These are phyloP conservation scores for Ophiosphaerella korrae DNA, from an alignment of 2,329 filamentous ascomycete genomes.

Conservation along the genomic window DNA sequence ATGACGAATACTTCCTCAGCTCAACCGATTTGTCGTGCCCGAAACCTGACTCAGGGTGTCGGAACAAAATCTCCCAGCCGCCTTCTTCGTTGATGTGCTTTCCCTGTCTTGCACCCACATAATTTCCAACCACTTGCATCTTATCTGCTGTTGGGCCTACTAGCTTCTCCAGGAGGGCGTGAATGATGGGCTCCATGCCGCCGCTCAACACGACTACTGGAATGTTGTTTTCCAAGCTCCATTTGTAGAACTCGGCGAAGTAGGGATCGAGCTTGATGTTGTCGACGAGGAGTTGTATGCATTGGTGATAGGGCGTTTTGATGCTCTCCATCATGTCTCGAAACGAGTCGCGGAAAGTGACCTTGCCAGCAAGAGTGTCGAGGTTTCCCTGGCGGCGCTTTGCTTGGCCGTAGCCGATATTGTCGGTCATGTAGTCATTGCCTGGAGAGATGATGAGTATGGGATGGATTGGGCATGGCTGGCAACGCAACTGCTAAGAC, in stretches of 20 bases:
- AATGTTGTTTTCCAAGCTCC: constrained; percentile 79
- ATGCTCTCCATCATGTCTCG: constrained; percentile 90
- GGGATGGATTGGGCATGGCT: not conserved
- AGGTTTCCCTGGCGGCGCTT: constrained; percentile 74
- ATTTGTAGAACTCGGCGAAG: constrained; percentile 87
- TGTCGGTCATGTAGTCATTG: constrained; percentile 82
- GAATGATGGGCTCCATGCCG: constrained; percentile 92
- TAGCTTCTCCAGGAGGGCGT: constrained; percentile 77
- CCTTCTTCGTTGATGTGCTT: constrained; percentile 81
- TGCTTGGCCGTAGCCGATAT: constrained; percentile 78
- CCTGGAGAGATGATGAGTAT: constrained; percentile 47
- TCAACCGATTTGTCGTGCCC: constrained; percentile 97
- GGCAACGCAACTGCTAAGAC: constrained; percentile 35
- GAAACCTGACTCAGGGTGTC: constrained; percentile 79
- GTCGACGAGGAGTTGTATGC: constrained; percentile 75
- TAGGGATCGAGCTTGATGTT: constrained; percentile 88
- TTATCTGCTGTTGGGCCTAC: constrained; percentile 78
- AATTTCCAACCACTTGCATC: constrained; percentile 90
- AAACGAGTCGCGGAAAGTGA: constrained; percentile 83
- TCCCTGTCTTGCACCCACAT: constrained; percentile 69
- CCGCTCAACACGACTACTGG: constrained; percentile 91
- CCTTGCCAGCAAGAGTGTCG: constrained; percentile 73
- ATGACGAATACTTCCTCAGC: constrained; percentile 81
- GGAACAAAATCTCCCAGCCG: constrained; percentile 88
- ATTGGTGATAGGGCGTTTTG: constrained; percentile 77